phyloP scores from a whole-genome alignment of 2,329 filamentous ascomycete genomes.

The Talaromyces verruculosus region DNA sequence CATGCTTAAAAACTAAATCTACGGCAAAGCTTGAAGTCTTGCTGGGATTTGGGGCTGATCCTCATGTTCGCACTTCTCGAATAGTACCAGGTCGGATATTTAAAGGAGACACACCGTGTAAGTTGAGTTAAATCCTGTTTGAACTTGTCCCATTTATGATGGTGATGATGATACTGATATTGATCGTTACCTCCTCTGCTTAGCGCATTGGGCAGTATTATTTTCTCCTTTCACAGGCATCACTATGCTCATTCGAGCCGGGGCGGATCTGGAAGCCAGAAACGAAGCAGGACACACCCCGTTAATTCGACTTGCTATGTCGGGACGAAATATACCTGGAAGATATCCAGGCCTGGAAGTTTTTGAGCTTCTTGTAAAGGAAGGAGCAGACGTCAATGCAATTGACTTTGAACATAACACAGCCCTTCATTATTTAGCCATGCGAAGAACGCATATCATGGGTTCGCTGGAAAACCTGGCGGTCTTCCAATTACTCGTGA shows the following conservation, averaged over 20 bases:
- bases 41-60: neutral
- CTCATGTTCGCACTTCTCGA: neutral
- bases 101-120: neutral
- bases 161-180: neutral
- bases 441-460: neutral
- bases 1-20: neutral
- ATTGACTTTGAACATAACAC: neutral
- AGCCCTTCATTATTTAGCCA: slow-evolving; percentile 2
- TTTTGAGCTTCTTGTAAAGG: neutral
- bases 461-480: neutral
- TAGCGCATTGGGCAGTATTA: neutral
- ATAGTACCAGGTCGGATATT: neutral
- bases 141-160: neutral
- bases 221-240: neutral
- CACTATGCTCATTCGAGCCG: neutral
- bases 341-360: neutral
- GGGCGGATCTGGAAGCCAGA: slow-evolving; percentile 1
- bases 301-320: neutral
- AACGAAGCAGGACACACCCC: neutral
- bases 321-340: neutral
- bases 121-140: neutral
- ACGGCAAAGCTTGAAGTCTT: neutral
- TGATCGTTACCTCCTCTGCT: neutral
- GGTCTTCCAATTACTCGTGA: slow-evolving; percentile 8
- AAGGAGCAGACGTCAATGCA: slow-evolving; percentile 1